Base-by-base conservation (phyloP, 1,284 basidiomycete genomes). In the Ustilago hordei region DNA sequence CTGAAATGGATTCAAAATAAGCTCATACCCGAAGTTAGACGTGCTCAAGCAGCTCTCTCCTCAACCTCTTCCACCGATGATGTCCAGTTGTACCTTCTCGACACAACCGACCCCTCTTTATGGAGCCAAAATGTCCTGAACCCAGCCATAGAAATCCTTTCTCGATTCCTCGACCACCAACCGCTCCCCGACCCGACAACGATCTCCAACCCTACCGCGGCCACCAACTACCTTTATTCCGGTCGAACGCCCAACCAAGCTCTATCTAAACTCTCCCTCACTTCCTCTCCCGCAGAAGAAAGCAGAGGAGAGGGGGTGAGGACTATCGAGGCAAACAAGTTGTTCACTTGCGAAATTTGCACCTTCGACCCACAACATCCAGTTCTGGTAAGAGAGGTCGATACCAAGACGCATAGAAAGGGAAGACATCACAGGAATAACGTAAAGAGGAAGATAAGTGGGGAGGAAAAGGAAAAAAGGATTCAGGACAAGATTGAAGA, bases 1-100 rank as follows among this genome's bases (percentile, higher is more conserved):
- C 89, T 95, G 43, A 91, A 92, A 56, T 99, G 97, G 97, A 91
- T 99, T 59, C 90, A 91, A 45, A 95, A 95, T 84, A 95, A 97
- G 86, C 87, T 99, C 6, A 85, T 98, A 9, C 95, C 95, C 1
- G 92, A 91, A 2, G 88, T 93, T 2, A 63, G 70, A 1, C 55
- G 55, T 7, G 77, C 74, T 0, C 79, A 79, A 36, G 55, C 61
- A 5, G 4, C 41, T 2, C 2, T 55, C 0, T 53, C 28, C 8
- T 5, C 15, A 17, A 36, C 64, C 9, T 7, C 39, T 17, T 41
- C 39, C 39, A 11, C 23, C 23, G 23, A 28, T 3, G 85, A 81
- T 57, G 89, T 85, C 56, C 87, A 78, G 62, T 77, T 87, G 32
- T 89, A 68, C 76, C 84, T 95, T 31, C 87, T 96, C 23, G 93